These are phyloP conservation scores for Viola pubescens DNA, from an alignment of 441 rosid species.

Conservation along the genomic window DNA sequence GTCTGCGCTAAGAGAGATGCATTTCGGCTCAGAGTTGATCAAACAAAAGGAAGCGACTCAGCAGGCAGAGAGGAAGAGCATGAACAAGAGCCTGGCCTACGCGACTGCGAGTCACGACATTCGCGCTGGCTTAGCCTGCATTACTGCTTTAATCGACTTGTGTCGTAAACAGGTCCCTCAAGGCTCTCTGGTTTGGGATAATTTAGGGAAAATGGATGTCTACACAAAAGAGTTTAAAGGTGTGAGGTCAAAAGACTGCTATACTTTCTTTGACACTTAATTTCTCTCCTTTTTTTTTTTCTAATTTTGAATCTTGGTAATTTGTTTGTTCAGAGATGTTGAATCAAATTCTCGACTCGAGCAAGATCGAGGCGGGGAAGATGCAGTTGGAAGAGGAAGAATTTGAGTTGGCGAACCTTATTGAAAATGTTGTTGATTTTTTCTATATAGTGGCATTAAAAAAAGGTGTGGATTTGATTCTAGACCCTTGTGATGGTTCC, in stretches of 20 bases:
- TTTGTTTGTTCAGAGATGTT: constrained; percentile 35
- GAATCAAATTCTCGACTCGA: constrained; percentile 60
- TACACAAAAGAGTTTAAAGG: constrained; percentile 57
- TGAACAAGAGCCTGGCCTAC: constrained; percentile 67
- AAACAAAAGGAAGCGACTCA: constrained; percentile 76
- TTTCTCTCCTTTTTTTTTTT: not conserved
- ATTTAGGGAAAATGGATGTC: constrained; percentile 35
- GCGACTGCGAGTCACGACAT: constrained; percentile 80
- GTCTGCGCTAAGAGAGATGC: constrained; percentile 40
- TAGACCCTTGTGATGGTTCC: constrained; percentile 61
- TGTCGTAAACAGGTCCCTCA: constrained; percentile 32
- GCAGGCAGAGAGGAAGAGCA: constrained; percentile 74
- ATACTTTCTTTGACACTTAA: not conserved
- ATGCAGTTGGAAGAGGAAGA: constrained; percentile 65
- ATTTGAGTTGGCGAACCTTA: constrained; percentile 45
- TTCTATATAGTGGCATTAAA: constrained; percentile 51
- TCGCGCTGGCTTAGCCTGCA: constrained; percentile 54
- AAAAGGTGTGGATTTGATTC: constrained; percentile 59
- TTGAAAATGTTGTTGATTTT: constrained; percentile 55
- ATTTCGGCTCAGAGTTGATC: constrained; percentile 38
- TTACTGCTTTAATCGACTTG: constrained; percentile 47
- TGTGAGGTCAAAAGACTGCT: constrained; percentile 31
- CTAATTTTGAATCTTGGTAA: too few relatives aligned
- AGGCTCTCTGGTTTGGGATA: constrained; percentile 33
- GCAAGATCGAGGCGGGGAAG: constrained; percentile 83